Conservation (phyloP, 306 rosid genomes). For the Trichosanthes cucumerina region DNA sequence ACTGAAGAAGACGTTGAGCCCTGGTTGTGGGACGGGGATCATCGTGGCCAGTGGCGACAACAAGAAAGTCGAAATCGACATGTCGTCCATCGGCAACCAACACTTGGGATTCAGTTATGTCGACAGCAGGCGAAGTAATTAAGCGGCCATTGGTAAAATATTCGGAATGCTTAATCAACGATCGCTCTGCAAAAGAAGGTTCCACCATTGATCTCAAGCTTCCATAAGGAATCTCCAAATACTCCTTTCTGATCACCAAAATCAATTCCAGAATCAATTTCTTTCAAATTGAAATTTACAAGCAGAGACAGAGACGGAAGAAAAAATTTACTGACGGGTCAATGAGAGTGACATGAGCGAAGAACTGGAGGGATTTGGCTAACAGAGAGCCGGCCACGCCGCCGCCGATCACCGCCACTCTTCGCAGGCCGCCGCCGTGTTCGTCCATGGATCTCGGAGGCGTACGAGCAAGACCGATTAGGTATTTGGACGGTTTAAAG, state of each 20-base stretch:
- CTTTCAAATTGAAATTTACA: background rate
- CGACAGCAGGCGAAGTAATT: constrained; percentile 32
- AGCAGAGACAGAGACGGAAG: background rate
- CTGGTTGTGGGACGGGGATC: constrained; percentile 37
- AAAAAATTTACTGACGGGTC: constrained; percentile 32
- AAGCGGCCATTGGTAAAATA: constrained; percentile 42
- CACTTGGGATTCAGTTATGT: constrained; percentile 45
- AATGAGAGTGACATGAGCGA: constrained; percentile 50
- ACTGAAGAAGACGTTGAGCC: constrained; percentile 41
- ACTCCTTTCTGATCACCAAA: constrained; percentile 51
- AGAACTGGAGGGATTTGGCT: constrained; percentile 54
- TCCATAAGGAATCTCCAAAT: constrained; percentile 82
- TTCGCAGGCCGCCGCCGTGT: background rate
- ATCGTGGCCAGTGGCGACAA: constrained; percentile 63
- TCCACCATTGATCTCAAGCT: constrained; percentile 73
- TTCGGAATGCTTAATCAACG: constrained; percentile 51
- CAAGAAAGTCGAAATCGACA: constrained; percentile 48
- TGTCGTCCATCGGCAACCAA: constrained; percentile 42
- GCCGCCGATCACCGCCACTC: constrained; percentile 62
- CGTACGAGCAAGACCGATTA: background rate
- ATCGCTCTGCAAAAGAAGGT: constrained; percentile 55
- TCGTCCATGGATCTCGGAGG: background rate
- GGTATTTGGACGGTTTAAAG: background rate
- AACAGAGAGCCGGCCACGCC: constrained; percentile 64
- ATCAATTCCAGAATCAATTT: background rate